Base-by-base conservation (phyloP, 2,329 filamentous ascomycete genomes). In the Pleoardoris graminearum region DNA sequence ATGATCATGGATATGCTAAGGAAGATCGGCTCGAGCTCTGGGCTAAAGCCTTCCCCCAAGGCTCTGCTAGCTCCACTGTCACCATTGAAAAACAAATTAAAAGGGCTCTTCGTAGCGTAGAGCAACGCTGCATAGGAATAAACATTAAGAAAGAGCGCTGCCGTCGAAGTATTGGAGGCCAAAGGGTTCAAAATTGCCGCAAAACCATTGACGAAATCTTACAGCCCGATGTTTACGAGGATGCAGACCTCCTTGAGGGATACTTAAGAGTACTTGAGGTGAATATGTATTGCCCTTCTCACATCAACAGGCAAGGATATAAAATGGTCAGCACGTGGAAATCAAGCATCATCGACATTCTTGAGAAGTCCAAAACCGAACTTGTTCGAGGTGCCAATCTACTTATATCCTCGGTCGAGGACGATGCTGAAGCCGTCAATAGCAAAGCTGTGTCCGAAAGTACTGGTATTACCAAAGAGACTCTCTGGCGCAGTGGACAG, bases 321-420 rank as follows among this genome's bases (percentile, higher is more conserved):
- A 37, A 1, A 32, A 29, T 22, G 52, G 35, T 54, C 11, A 36
- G 4, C 16, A 11, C 37, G 39, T 54, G 52, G 52, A 51, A 54
- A 33, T 8, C 8, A 21, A 37, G 22, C n/a, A 48, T 54, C 23
- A 27, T 50, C n/a, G 23, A 49, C 4, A 41, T 49, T 79, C 0
- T 72, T 76, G 0, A 81, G 83, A 11, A 42, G 19, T 8, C 19
- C 22, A 17, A 25, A 11, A 6, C 8, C 5, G 38, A 30, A 16
- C 10, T n/a, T n/a, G n/a, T n/a, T n/a, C n/a, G n/a, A n/a, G n/a
- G n/a, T n/a, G n/a, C n/a, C n/a, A n/a, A n/a, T n/a, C n/a, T n/a
- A n/a, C n/a, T 14, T 8, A 19, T 39, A 16, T 16, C 4, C 4
- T 11, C 10, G 17, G 17, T 39, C 37, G 17, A 39, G n/a, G 22